Evolutionary conservation across 805 yeast genomes (phyloP).

Genomic region (Ogataea minuta): DNA sequence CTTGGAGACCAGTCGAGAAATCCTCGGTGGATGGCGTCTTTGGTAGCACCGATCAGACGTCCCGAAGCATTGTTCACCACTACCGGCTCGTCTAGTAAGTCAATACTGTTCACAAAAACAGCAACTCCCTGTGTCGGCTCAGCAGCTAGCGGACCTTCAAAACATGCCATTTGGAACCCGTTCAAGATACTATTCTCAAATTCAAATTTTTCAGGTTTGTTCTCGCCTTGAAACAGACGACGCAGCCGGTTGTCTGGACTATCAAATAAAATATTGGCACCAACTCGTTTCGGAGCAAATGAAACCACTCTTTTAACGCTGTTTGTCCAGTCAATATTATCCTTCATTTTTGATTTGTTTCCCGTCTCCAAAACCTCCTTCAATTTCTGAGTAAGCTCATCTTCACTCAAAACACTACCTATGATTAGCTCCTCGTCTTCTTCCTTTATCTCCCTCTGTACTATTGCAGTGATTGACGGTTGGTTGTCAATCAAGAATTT

Average conservation of each 20-base stretch:
- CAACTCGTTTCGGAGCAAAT: constrained; percentile 76
- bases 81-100: constrained; percentile 29
- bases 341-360: constrained; percentile 21
- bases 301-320: constrained; percentile 46
- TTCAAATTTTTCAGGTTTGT: constrained; percentile 27
- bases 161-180: constrained; percentile 81
- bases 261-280: constrained; percentile 74
- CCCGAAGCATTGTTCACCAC: constrained; percentile 57
- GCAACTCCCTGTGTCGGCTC: constrained; percentile 87
- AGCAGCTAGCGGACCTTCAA: constrained; percentile 83
- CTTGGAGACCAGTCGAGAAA: constrained; percentile 86
- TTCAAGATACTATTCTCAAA: constrained; percentile 65
- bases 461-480: constrained; percentile 39
- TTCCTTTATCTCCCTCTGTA: constrained; percentile 25
- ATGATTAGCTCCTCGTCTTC: constrained; percentile 41
- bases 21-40: constrained; percentile 68
- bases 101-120: constrained; percentile 45
- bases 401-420: constrained; percentile 34
- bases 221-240: constrained; percentile 30
- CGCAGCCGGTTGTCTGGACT: constrained; percentile 36
- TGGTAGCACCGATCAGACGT: constrained; percentile 66
- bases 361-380: constrained; percentile 25
- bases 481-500: constrained; percentile 49
- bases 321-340: constrained; percentile 31
- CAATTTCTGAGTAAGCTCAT: constrained; percentile 35